Conservation (phyloP, 257 asterid genomes). For the Capsicum rhomboideum region DNA sequence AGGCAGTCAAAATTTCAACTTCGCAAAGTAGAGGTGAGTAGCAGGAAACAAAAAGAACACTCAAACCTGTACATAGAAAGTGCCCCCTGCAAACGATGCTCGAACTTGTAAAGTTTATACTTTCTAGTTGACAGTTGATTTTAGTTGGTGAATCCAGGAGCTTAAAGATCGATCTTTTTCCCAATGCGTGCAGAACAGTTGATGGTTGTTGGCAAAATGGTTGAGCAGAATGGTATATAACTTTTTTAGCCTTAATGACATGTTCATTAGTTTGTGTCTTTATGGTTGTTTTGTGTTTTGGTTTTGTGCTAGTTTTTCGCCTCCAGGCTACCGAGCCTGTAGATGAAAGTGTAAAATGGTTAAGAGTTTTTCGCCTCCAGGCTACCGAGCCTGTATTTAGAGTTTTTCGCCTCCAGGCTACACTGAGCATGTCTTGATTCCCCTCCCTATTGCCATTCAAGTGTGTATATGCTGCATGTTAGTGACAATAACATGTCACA, state of each 20-base stretch:
- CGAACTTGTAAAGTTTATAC: conserved; percentile 30
- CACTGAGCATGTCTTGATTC: background rate
- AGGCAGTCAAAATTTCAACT: conserved; percentile 31
- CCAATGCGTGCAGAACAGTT: background rate
- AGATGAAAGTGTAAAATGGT: background rate
- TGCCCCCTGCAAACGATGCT: conserved; percentile 2
- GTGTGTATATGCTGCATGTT: background rate
- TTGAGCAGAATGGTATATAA: background rate
- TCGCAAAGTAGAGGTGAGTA: conserved; percentile 31
- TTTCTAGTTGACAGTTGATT: conserved; percentile 6
- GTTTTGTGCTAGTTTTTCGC: background rate
- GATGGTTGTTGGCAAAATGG: background rate
- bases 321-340: background rate
- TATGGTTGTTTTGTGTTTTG: background rate
- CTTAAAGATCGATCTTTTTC: background rate
- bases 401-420: background rate
- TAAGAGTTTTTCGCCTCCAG: background rate
- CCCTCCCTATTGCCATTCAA: background rate
- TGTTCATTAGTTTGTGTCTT: background rate
- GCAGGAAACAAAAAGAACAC: background rate
- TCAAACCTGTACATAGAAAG: conserved; percentile 18
- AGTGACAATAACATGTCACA: background rate
- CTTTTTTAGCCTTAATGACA: background rate
- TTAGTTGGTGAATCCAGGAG: conserved; percentile 3
- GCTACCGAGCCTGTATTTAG: background rate